Evolutionary conservation across 495 filamentous ascomycete genomes (phyloP), one percentile per base, ranked within the genome.

Genomic region (Chaetomium tenue): DNA sequence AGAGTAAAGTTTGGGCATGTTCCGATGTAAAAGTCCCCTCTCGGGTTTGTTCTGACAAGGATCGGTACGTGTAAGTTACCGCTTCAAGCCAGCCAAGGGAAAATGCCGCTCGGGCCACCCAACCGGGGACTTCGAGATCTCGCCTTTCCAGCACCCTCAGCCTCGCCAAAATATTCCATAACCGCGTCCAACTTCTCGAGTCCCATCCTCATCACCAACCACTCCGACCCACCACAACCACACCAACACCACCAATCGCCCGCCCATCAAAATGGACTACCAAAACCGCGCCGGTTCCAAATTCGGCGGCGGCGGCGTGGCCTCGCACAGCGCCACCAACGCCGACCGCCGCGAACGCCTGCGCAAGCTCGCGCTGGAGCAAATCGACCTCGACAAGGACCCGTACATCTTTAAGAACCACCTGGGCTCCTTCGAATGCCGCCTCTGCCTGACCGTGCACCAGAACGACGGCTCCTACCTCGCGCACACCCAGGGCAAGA

Each of bases 321-420:
- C 94, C 72, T 96, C 92, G 8, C 87, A 92, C 75, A 91, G 88
- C 71, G 89, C 91, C 61, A 93, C 92, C 51, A 99, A 98, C 76
- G 93, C 95, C 58, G 94, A 99, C 82, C 90, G 94, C 46, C 91
- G 94, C 69, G 95, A 98, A 77, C 92, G 95, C 60, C 88, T 98
- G 23, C 93, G 94, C 74, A 96, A 96, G 80, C 91, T 99, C 71
- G 94, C 94, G 15, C 90, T 99, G 67, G 94, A 99, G 80, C 92
- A 91, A 22, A 99, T 99, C 82, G 95, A 99, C 78, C 88, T 99
- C 52, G 95, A 98, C 75, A 98, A 98, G 79, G 94, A 99, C 80
- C 94, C 94, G 0, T 99, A 98, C 83, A 97, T 99, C 85, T 98
- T 99, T 89, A 96, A 96, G 74, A 99, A 99, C 81, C 94, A 99